phyloP scores from a whole-genome alignment of 2,329 filamentous ascomycete species.

The Westerdykella ornata region DNA sequence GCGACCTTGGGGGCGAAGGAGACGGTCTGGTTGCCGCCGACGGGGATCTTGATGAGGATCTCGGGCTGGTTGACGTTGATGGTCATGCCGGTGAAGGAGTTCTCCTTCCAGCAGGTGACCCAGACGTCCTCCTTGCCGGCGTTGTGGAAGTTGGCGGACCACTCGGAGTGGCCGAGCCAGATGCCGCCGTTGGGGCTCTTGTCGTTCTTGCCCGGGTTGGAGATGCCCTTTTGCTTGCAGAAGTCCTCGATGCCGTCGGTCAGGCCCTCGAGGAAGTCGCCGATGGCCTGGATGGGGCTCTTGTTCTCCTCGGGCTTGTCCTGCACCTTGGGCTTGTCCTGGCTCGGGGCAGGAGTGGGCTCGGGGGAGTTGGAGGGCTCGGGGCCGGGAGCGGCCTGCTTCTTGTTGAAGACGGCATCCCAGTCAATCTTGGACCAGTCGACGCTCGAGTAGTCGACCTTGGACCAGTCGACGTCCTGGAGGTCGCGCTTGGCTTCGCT shows the following conservation, averaged over 20 bases:
- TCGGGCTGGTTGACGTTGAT: slow-evolving; percentile 32
- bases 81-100: slow-evolving; percentile 31
- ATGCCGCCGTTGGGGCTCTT: slow-evolving; percentile 25
- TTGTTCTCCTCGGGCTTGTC: slow-evolving; percentile 6
- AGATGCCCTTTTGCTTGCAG: slow-evolving; percentile 15
- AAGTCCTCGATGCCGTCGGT: slow-evolving; percentile 18
- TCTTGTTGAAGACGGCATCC: slow-evolving; percentile 10
- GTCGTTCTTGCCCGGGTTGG: slow-evolving; percentile 23
- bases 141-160: slow-evolving; percentile 36
- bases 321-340: slow-evolving; percentile 2
- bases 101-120: slow-evolving; percentile 34
- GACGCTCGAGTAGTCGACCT: slow-evolving; percentile 22
- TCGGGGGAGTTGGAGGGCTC: slow-evolving; percentile 6
- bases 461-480: slow-evolving; percentile 26
- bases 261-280: slow-evolving; percentile 13
- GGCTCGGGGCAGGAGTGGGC: background rate
- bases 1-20: slow-evolving; percentile 36
- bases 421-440: slow-evolving; percentile 26
- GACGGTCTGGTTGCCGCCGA: slow-evolving; percentile 33
- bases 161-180: slow-evolving; percentile 32
- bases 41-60: slow-evolving; percentile 38
- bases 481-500: slow-evolving; percentile 29
- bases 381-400: slow-evolving; percentile 8
- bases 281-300: slow-evolving; percentile 6
- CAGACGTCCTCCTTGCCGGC: slow-evolving; percentile 23